These are phyloP conservation scores for Penicillium glabrum DNA, from an alignment of 2,329 filamentous ascomycete species.

Conservation along the genomic window DNA sequence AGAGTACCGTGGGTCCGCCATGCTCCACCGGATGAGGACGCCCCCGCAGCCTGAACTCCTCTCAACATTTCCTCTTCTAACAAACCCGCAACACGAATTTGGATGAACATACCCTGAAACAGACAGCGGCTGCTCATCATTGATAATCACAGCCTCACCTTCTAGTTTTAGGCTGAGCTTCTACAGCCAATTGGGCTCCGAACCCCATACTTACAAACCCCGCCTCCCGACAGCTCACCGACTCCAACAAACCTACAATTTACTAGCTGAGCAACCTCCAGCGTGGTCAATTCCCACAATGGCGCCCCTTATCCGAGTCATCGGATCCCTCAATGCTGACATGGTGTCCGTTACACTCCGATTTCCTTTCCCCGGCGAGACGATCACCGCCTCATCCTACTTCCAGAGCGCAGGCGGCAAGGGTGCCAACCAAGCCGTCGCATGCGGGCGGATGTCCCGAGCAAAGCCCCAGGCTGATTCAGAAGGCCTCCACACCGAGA, in stretches of 20 bases:
- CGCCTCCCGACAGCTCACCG: constrained; percentile 1
- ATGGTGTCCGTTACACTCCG: constrained; percentile 85
- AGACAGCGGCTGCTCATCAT: background rate
- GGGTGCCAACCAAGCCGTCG: constrained; percentile 92
- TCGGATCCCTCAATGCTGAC: constrained; percentile 94
- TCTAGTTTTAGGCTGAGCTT: background rate
- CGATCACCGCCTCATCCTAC: constrained; percentile 76
- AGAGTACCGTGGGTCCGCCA: background rate
- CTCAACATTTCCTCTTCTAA: background rate
- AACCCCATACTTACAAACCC: constrained; percentile 1
- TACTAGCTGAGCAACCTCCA: background rate
- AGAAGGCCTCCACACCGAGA: constrained; percentile 18
- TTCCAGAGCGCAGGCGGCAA: constrained; percentile 84
- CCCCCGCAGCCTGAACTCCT: background rate
- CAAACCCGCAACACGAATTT: background rate
- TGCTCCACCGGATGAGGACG: background rate
- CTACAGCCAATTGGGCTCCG: background rate
- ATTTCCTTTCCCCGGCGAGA: constrained; percentile 82
- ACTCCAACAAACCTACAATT: background rate
- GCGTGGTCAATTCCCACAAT: constrained; percentile 22
- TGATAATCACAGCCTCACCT: too few relatives aligned
- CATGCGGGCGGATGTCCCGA: constrained; percentile 77
- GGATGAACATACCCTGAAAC: background rate
- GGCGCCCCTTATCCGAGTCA: constrained; percentile 67
- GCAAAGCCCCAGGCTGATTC: constrained; percentile 32